Conservation (phyloP, 2,329 filamentous ascomycete species). For the Aspergillus versicolor region DNA sequence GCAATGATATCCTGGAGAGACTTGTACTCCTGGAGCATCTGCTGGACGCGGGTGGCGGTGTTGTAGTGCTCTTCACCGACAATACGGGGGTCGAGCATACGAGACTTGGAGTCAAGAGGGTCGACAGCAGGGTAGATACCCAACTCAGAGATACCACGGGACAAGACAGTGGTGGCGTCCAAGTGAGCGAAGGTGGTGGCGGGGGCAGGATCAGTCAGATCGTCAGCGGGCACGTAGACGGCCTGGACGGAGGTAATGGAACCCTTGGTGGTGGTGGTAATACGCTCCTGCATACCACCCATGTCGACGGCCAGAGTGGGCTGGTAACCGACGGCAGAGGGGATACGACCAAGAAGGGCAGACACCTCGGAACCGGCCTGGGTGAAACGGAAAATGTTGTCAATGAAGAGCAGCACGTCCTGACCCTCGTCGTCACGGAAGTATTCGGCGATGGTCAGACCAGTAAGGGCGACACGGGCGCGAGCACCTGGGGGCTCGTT, state of each 20-base stretch:
- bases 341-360: conserved; percentile 98
- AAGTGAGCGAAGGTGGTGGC: conserved; percentile 99
- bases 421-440: conserved; percentile 81
- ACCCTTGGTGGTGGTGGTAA: conserved; percentile 98
- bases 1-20: conserved; percentile 99
- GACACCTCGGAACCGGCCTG: conserved; percentile 99
- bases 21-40: conserved; percentile 99
- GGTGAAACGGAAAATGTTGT: conserved; percentile 99
- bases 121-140: conserved; percentile 99
- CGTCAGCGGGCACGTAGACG: conserved; percentile 99
- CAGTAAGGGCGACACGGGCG: conserved; percentile 98
- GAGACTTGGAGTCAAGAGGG: conserved; percentile 98
- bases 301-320: conserved; percentile 98
- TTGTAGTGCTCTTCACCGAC: conserved; percentile 98
- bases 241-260: conserved; percentile 99
- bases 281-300: conserved; percentile 99
- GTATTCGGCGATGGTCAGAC: conserved; percentile 67
- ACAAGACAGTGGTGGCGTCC: conserved; percentile 99
- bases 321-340: conserved; percentile 99
- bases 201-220: conserved; percentile 99
- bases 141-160: conserved; percentile 99
- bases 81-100: conserved; percentile 98
- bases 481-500: conserved; percentile 99
- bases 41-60: conserved; percentile 90
- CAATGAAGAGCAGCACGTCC: conserved; percentile 99